Base-by-base conservation (phyloP, 2,329 filamentous ascomycete genomes). In the Tolypocladium tundrense region DNA sequence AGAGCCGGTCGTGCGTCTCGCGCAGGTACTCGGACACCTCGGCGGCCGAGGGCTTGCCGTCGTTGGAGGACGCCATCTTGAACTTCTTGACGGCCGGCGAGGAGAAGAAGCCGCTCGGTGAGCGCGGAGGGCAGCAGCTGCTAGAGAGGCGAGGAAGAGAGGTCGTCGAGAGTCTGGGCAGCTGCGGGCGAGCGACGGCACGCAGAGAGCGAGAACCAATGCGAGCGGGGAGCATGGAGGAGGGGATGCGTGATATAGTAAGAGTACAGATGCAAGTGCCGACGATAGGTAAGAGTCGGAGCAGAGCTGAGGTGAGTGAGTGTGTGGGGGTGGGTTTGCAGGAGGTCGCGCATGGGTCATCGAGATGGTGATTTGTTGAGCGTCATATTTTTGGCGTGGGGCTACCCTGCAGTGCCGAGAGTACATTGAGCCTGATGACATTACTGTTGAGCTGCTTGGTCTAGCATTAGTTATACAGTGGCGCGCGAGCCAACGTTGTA, bases 1-100 rank as follows among this genome's bases (percentile, higher is more conserved):
- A 89, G 66, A 89, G 80, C 60, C 79, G 78, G 66, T 87, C 82
- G 71, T 89, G 86, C 65, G 77, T 79, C 74, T 86, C 76, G 72
- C 81, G 73, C 60, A 87, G 80, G 69, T 87, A 87, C 31, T 60
- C 56, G 55, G 53, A 57, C 35, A 62, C 55, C 0, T 60, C 59
- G 42, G 52, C 56, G 11, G 58, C 7, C 6, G 55, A 56, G 8
- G 60, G 37, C 7, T 37, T 48, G 13, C 39, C 31, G 2, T 37
- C 35, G 41, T 33, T n/a, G 14, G 53, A 33, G 51, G 54, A 54
- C 5, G 60, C 53, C 57, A 59, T 59, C 33, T 31, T 53, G 59
- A 43, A 27, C 54, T 14, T 54, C 5, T 21, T 42, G 39, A 40
- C 10, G 11, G 39, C 10, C 9, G 48, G 48, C 19, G 48, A 52